Evolutionary conservation across 352 stramenopile species (phyloP).

Genomic region (Globisporangium echinulatum): DNA sequence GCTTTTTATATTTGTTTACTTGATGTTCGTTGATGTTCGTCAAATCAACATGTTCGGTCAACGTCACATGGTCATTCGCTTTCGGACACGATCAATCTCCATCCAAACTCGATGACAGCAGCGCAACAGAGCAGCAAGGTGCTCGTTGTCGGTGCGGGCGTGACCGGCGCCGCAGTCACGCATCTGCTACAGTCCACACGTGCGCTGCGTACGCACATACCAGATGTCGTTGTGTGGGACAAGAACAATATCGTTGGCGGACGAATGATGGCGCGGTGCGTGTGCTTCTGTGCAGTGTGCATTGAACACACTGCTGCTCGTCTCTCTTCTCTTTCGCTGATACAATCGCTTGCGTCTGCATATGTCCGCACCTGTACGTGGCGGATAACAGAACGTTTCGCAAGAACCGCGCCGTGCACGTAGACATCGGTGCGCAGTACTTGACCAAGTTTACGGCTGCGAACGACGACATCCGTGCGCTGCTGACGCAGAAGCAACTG

Average conservation of each 20-base stretch:
- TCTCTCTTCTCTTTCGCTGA: background rate
- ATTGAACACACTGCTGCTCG: too few relatives aligned
- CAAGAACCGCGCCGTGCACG: conserved; percentile 45
- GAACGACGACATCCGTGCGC: conserved; percentile 49
- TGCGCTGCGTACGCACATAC: conserved; percentile 6
- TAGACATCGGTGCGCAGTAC: conserved; percentile 70
- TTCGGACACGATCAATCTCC: background rate
- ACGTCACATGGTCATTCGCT: too few relatives aligned
- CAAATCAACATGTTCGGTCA: too few relatives aligned
- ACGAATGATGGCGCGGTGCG: conserved; percentile 58
- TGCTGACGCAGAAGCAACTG: conserved; percentile 21
- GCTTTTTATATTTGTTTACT: too few relatives aligned
- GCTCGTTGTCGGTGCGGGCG: conserved; percentile 54
- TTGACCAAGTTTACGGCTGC: conserved; percentile 37
- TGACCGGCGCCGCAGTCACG: conserved; percentile 48
- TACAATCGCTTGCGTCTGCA: background rate
- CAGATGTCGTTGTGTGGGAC: conserved; percentile 56
- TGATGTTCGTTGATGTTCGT: too few relatives aligned
- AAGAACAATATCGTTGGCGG: conserved; percentile 63
- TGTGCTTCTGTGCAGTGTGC: background rate
- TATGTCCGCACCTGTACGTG: background rate
- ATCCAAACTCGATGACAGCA: background rate
- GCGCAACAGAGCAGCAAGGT: conserved; percentile 28
- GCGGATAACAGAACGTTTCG: conserved; percentile 32
- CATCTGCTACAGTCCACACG: conserved; percentile 41